A percentile compares a stretch with the other conserved stretches of the same genome.
Evolutionary conservation across 257 asterid species (phyloP).

Genomic region (Anisodus tanguticus): DNA sequence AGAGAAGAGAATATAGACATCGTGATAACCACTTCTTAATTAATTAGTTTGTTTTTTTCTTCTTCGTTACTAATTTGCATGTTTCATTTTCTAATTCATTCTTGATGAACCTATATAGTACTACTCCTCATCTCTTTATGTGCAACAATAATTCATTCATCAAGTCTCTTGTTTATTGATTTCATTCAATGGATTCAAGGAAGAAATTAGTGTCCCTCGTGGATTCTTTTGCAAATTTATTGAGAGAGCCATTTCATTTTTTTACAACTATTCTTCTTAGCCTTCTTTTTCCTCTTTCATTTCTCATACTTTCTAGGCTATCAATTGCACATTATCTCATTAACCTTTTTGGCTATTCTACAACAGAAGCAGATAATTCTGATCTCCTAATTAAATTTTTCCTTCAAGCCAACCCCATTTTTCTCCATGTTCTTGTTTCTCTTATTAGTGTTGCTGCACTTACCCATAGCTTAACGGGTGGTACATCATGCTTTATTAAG

Average conservation of each 20-base stretch:
- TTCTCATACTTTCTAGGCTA: conserved; percentile 72
- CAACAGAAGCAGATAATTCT: conserved; percentile 8
- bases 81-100: background rate
- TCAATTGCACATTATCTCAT: conserved; percentile 59
- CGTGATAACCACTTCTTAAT: conserved; percentile 49
- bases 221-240: conserved; percentile 25
- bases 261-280: conserved; percentile 61
- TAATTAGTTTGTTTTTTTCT: background rate
- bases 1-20: conserved; percentile 32
- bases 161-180: background rate
- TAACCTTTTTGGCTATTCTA: conserved; percentile 40
- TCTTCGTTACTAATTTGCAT: background rate
- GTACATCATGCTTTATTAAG: background rate
- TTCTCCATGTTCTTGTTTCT: conserved; percentile 57
- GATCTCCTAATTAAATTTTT: conserved; percentile 38
- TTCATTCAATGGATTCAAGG: conserved; percentile 40
- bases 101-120: background rate
- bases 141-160: background rate
- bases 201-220: background rate
- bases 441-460: conserved; percentile 51
- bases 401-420: conserved; percentile 44
- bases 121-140: background rate
- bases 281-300: conserved; percentile 83
- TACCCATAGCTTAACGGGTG: conserved; percentile 46
- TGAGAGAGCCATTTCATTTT: conserved; percentile 50